Evolutionary conservation across 176 grass and related monocot species (phyloP), one percentile per base, ranked within the genome.

Genomic region (Carex cristatella): DNA sequence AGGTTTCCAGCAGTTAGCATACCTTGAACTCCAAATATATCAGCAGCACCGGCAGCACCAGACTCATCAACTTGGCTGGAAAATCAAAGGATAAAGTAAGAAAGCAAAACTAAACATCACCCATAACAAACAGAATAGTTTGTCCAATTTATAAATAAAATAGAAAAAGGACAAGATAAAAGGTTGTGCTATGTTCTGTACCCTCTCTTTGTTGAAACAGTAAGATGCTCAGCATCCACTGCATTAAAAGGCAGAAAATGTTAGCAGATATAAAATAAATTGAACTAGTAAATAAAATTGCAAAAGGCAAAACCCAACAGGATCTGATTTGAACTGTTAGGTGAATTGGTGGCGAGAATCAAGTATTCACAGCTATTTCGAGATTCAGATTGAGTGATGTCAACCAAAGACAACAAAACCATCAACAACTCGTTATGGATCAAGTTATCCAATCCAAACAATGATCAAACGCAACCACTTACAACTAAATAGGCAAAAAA

Each of bases 151-250:
- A 79, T 56, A 79, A 60, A 40, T 61, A 74, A 65, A 71, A 28
- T 59, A 65, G 65, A 87, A 56, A 32, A 64, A 80, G 56, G 53
- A 85, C 88, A 66, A 51, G 48, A 51, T 10, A 51, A 51, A 51
- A 51, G 48, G 10, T 10, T 61, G 87, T 75, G 77, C 14, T 72
- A 65, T 67, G 62, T 69, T 67, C 70, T 83, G 63, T 94, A 97
- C 94, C 94, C 91, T 66, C 86, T 97, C 61, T 88, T 94, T 79
- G 66, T 74, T 58, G 92, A 90, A 74, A 90, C 88, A 71, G 94
- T 82, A 16, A 97, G 92, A 88, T 86, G 69, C 80, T 97, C 86
- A 60, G 90, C 94, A 87, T 94, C 83, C 54, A 99, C 96, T 99
- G 81, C 65, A 94, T 82, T 73, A 70, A 88, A 51, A 86, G 53